Conservation (phyloP, 2,329 filamentous ascomycete species). For the Apiospora rasikravindrae region DNA sequence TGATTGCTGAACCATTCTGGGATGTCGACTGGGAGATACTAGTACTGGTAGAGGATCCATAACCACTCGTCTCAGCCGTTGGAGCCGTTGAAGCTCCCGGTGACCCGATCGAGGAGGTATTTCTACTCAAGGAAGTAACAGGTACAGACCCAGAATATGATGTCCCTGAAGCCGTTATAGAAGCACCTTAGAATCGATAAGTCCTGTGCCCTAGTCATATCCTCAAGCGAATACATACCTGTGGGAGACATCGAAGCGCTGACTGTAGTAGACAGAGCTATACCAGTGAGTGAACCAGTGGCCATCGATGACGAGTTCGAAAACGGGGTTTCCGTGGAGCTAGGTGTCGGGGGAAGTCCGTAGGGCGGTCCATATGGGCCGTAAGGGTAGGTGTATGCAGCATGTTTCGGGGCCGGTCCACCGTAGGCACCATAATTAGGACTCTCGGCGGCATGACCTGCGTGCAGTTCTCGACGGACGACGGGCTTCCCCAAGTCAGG, state of each 20-base stretch:
- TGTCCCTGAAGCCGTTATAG: neutral
- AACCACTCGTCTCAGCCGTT: conserved; percentile 14
- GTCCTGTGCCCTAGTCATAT: neutral
- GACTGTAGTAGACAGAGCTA: neutral
- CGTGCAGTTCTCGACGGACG: neutral
- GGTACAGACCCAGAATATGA: neutral
- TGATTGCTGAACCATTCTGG: neutral
- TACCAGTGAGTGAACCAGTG: conserved; percentile 5
- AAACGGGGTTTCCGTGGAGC: neutral
- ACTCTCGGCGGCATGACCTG: conserved; percentile 1
- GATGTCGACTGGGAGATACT: neutral
- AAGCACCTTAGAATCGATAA: neutral
- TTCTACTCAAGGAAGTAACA: neutral
- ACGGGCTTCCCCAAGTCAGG: conserved; percentile 15
- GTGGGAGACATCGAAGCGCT: neutral
- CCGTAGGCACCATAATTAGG: conserved; percentile 19
- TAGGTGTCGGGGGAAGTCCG: conserved; percentile 11
- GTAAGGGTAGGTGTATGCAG: conserved; percentile 23
- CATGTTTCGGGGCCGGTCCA: conserved; percentile 7
- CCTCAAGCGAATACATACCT: neutral
- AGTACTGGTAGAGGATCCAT: conserved; percentile 16
- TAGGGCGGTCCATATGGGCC: conserved; percentile 19
- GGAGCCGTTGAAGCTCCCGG: conserved; percentile 15
- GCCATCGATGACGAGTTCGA: neutral
- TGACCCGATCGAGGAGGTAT: conserved; percentile 18